A percentile compares a stretch with the other conserved stretches of the same genome.
These are phyloP conservation scores for Malus sieversii DNA, from an alignment of 306 rosid genomes.

Conservation along the genomic window DNA sequence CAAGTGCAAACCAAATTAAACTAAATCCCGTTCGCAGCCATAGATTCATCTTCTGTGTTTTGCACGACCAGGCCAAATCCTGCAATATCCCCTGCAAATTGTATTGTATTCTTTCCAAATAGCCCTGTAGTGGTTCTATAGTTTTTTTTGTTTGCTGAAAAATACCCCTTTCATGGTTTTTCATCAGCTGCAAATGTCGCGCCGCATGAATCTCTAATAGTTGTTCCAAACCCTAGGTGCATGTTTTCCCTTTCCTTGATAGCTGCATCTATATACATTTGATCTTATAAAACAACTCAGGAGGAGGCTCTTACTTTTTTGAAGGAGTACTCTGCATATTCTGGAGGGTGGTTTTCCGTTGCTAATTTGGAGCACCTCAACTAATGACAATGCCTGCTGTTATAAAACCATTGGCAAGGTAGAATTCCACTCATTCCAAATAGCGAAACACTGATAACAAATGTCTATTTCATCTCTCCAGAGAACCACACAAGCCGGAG, in stretches of 20 bases:
- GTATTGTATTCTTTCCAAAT: not conserved
- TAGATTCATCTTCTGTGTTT: not conserved
- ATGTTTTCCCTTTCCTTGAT: not conserved
- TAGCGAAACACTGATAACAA: not conserved
- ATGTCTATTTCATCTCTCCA: not conserved
- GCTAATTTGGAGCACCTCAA: conserved; percentile 1
- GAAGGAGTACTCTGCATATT: not conserved
- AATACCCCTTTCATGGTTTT: not conserved
- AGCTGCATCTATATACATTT: not conserved
- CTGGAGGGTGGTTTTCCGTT: not conserved
- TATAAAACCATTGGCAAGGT: not conserved
- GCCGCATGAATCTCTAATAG: not conserved
- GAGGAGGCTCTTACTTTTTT: not conserved
- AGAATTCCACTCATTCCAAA: not conserved
- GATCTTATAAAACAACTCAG: not conserved
- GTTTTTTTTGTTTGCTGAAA: not conserved
- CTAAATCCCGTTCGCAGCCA: not conserved
- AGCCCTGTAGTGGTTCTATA: not conserved
- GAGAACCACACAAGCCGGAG: not conserved
- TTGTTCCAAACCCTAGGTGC: not conserved
- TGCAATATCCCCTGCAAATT: not conserved
- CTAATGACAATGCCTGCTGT: not conserved
- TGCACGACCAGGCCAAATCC: not conserved
- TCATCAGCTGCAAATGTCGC: not conserved
- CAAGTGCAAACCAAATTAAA: conserved; percentile 10